Conservation (phyloP, 2,329 filamentous ascomycete species). For the Aspergillus jensenii region DNA sequence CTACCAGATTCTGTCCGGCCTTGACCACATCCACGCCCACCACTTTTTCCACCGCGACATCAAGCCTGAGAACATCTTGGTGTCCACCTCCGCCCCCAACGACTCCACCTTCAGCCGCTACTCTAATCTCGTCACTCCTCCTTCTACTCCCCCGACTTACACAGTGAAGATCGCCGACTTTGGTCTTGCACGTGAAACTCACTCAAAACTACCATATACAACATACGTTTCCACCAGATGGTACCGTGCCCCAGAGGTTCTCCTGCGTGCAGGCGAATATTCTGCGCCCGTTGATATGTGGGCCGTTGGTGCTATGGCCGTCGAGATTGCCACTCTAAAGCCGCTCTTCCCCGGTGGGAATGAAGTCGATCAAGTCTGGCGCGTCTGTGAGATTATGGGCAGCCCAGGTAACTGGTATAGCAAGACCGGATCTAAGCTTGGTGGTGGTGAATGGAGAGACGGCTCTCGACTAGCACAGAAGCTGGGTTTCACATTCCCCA, state of each 20-base stretch:
- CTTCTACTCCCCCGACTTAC: slow-evolving; percentile 88
- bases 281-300: slow-evolving; percentile 98
- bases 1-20: slow-evolving; percentile 91
- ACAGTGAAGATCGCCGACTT: slow-evolving; percentile 99
- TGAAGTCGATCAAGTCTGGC: slow-evolving; percentile 98
- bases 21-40: slow-evolving; percentile 96
- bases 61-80: slow-evolving; percentile 97
- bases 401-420: slow-evolving; percentile 98
- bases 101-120: slow-evolving; percentile 93
- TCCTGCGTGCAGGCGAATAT: slow-evolving; percentile 91
- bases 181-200: slow-evolving; percentile 92
- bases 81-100: slow-evolving; percentile 82
- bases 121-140: slow-evolving; percentile 88
- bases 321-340: slow-evolving; percentile 94
- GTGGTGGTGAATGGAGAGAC: slow-evolving; percentile 96
- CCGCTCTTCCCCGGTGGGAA: slow-evolving; percentile 96
- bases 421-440: slow-evolving; percentile 81
- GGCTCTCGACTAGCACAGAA: slow-evolving; percentile 90
- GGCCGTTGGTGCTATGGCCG: slow-evolving; percentile 97
- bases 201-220: slow-evolving; percentile 94
- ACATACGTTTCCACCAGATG: slow-evolving; percentile 98
- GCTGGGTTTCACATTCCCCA: slow-evolving; percentile 96
- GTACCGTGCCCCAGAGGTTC: slow-evolving; percentile 91
- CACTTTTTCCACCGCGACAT: slow-evolving; percentile 99
- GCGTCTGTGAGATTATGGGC: slow-evolving; percentile 98